A percentile compares a stretch with the other conserved stretches of the same genome.
These are phyloP conservation scores for Mortierella polycephala DNA, from an alignment of 371 early-diverging fungal genomes.

Conservation along the genomic window DNA sequence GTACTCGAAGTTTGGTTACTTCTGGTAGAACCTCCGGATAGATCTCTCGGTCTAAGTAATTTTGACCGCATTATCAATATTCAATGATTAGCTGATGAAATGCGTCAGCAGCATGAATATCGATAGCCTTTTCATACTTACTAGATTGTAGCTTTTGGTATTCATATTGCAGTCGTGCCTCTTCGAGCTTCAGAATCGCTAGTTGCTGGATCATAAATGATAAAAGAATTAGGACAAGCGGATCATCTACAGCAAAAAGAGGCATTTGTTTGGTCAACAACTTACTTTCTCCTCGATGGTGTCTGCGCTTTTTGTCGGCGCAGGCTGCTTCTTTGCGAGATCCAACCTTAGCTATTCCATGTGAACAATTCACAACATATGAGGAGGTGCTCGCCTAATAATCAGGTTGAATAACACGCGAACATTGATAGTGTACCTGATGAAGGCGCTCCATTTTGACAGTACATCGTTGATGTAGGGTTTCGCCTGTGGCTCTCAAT, in stretches of 20 bases:
- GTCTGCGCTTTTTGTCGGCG: neutral
- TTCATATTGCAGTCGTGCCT: slow-evolving; percentile 22
- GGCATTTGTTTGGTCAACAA: neutral
- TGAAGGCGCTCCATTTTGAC: slow-evolving; percentile 23
- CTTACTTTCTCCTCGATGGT: slow-evolving; percentile 8
- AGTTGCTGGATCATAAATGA: slow-evolving; percentile 15
- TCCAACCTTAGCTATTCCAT: slow-evolving; percentile 5
- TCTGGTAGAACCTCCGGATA: slow-evolving; percentile 28
- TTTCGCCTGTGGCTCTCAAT: slow-evolving; percentile 23
- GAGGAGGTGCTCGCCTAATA: neutral
- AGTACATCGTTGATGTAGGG: slow-evolving; percentile 26
- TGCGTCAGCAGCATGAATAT: neutral
- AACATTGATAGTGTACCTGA: slow-evolving; percentile 10
- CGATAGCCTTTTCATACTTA: slow-evolving; percentile 1
- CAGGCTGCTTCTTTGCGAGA: neutral
- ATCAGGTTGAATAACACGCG: neutral
- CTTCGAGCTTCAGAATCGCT: slow-evolving; percentile 29
- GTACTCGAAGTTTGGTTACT: slow-evolving; percentile 21
- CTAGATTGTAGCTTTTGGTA: slow-evolving; percentile 12
- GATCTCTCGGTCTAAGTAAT: slow-evolving; percentile 4
- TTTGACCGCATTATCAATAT: neutral
- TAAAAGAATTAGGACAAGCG: neutral
- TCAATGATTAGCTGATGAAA: neutral
- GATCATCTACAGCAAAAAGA: neutral
- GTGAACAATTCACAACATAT: neutral